Evolutionary conservation across 768 basidiomycete genomes (phyloP).

Genomic region (Suillus tomentosus): DNA sequence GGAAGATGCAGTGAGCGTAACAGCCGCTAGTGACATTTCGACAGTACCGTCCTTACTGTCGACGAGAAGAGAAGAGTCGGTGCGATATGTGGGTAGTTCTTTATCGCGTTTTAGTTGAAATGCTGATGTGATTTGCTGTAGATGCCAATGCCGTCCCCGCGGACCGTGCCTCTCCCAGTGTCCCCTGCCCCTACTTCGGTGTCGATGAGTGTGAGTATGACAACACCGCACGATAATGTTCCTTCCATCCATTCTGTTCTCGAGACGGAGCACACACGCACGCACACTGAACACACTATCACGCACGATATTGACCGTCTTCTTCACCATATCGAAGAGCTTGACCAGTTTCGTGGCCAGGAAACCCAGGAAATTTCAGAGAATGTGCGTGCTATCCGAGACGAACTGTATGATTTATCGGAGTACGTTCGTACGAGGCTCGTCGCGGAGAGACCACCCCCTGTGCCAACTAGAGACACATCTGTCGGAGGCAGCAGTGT

Average conservation of each 20-base stretch:
- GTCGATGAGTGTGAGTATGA: slow-evolving; percentile 49
- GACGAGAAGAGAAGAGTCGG: slow-evolving; percentile 33
- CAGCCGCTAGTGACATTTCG: slow-evolving; percentile 37
- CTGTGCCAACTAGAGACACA: slow-evolving; percentile 37
- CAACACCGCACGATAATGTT: slow-evolving; percentile 46
- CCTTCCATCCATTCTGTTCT: slow-evolving; percentile 53
- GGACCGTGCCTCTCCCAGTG: slow-evolving; percentile 29
- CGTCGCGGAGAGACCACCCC: slow-evolving; percentile 21
- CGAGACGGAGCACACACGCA: slow-evolving; percentile 43
- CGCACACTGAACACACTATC: slow-evolving; percentile 43
- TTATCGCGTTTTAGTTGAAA: background rate
- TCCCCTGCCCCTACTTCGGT: slow-evolving; percentile 41
- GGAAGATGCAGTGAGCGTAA: slow-evolving; percentile 26
- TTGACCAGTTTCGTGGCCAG: slow-evolving; percentile 61
- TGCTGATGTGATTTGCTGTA: slow-evolving; percentile 25
- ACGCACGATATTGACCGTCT: slow-evolving; percentile 56
- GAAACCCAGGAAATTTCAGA: slow-evolving; percentile 67
- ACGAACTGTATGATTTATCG: slow-evolving; percentile 66
- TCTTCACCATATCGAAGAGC: slow-evolving; percentile 58
- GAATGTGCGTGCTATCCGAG: slow-evolving; percentile 69
- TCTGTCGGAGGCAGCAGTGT: slow-evolving; percentile 48
- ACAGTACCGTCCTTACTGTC: slow-evolving; percentile 63
- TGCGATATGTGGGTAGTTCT: slow-evolving; percentile 39
- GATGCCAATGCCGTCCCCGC: slow-evolving; percentile 28
- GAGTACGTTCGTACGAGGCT: slow-evolving; percentile 50